phyloP scores from a whole-genome alignment of 129 eudicot genomes.

The Flaveria brownii region DNA sequence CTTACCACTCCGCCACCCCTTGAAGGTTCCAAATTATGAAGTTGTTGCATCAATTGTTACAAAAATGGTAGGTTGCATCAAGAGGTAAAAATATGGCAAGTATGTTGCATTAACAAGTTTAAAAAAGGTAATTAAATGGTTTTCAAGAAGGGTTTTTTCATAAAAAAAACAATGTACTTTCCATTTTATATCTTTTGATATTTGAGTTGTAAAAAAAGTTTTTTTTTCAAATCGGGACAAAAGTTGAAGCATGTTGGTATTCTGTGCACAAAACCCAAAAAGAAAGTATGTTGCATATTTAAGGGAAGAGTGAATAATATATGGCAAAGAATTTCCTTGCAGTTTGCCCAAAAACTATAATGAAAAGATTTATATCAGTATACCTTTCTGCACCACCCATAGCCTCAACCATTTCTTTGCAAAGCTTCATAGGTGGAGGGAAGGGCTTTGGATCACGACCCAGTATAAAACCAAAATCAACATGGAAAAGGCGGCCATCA shows the following conservation, averaged over 20 bases:
- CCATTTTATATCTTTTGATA: neutral
- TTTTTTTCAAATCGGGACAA: neutral
- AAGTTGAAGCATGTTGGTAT: neutral
- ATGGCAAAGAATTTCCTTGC: neutral
- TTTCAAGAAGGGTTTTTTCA: neutral
- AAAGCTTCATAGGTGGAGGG: constrained; percentile 99
- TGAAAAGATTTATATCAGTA: neutral
- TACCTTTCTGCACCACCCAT: constrained; percentile 99
- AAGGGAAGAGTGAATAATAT: neutral
- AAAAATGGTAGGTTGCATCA: neutral
- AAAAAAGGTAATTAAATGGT: neutral
- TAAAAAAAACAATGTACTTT: neutral
- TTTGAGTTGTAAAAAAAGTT: neutral
- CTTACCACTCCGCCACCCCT: neutral
- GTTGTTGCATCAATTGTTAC: too few relatives aligned
- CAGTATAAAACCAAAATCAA: constrained; percentile 92
- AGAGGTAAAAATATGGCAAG: neutral
- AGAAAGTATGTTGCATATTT: neutral
- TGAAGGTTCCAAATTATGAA: neutral
- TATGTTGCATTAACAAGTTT: neutral
- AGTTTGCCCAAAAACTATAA: neutral
- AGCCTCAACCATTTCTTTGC: constrained; percentile 99
- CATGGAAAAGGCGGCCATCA: constrained; percentile 96
- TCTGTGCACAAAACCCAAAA: neutral
- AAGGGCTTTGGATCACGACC: constrained; percentile 99